These are phyloP conservation scores for Pelargonium citronellum DNA, from an alignment of 441 rosid species.

Conservation along the genomic window DNA sequence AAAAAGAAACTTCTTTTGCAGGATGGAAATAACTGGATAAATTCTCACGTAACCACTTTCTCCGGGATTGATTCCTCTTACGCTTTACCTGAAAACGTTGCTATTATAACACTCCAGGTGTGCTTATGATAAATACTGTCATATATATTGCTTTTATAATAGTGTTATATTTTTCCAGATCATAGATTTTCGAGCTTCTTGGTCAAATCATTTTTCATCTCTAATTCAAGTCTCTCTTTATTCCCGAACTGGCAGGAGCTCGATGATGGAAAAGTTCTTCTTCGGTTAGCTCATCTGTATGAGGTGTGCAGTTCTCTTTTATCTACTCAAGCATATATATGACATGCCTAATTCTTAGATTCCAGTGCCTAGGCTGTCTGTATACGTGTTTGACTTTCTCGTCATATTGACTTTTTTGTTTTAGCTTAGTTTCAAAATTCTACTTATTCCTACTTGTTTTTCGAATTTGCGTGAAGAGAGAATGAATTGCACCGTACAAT, in stretches of 20 bases:
- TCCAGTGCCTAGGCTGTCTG: no score
- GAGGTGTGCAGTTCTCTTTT: conserved; percentile 35
- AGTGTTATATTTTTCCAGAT: no score
- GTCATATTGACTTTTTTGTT: no score
- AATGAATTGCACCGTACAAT: no score
- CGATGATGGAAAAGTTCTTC: conserved; percentile 45
- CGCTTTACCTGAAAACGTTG: conserved; percentile 52
- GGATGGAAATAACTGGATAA: conserved; percentile 42
- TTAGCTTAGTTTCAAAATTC: no score
- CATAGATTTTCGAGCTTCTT: no score
- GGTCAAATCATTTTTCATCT: not conserved
- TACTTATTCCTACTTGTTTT: no score
- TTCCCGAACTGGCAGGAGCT: conserved; percentile 38
- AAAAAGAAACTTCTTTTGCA: conserved; percentile 25
- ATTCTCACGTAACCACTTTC: conserved; percentile 39
- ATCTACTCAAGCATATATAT: no score
- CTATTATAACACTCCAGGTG: conserved; percentile 50
- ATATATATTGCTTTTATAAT: not conserved
- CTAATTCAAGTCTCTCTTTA: not conserved
- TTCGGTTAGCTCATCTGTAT: conserved; percentile 55
- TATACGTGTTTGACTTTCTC: no score
- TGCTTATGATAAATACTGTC: not conserved
- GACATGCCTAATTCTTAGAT: no score
- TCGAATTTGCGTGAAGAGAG: no score
- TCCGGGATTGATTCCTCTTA: conserved; percentile 57